Percentiles rank a stretch among this genome's conserved stretches.
Conservation (phyloP, 1,284 basidiomycete species). For the Heliocybe sulcata region DNA sequence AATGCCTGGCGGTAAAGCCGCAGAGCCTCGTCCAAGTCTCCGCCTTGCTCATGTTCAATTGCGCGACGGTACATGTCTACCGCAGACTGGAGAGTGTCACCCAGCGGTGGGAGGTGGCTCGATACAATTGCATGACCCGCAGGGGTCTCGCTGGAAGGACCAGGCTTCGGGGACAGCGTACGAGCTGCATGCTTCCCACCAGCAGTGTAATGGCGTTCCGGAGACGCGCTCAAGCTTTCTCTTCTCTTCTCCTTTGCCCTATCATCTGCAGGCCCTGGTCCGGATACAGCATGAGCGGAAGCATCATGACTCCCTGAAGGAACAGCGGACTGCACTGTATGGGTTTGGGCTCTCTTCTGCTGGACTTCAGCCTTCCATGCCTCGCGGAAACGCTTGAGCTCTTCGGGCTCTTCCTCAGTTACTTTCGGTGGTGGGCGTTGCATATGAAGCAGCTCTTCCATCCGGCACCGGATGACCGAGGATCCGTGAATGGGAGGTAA, state of each 20-base stretch:
- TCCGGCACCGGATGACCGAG: neutral
- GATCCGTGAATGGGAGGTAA: neutral
- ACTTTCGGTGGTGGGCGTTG: neutral
- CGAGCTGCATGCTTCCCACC: neutral
- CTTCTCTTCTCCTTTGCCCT: neutral
- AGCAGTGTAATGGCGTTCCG: neutral
- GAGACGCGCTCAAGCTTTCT: neutral
- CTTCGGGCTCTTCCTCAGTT: constrained; percentile 1
- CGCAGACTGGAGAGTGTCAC: constrained; percentile 35
- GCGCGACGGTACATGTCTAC: constrained; percentile 65
- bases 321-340: neutral
- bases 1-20: constrained; percentile 74
- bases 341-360: constrained; percentile 19
- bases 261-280: neutral
- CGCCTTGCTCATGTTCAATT: constrained; percentile 63
- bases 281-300: neutral
- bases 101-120: neutral
- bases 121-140: neutral
- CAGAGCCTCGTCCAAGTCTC: constrained; percentile 71
- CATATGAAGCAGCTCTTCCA: neutral
- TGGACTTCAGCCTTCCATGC: constrained; percentile 70
- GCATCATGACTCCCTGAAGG: neutral
- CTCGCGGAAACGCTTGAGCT: constrained; percentile 59
- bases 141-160: constrained; percentile 1
- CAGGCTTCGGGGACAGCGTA: neutral